Evolutionary conservation across 805 yeast species (phyloP).

Genomic region (Zygoascus ofunaensis): DNA sequence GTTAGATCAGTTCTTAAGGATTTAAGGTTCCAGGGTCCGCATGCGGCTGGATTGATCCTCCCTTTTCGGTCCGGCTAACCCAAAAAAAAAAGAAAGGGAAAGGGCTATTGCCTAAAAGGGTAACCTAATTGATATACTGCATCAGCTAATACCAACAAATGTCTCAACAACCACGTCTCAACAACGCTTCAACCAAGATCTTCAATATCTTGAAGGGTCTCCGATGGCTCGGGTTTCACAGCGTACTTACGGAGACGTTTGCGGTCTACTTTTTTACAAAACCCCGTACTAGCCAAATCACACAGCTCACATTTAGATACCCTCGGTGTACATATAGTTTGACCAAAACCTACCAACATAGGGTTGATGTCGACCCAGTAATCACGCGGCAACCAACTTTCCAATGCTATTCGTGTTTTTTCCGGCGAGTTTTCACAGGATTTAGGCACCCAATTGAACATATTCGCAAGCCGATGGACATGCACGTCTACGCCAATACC

Average conservation of each 20-base stretch:
- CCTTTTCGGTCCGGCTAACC: no score
- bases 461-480: constrained; percentile 65
- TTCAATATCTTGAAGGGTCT: no score
- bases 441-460: constrained; percentile 69
- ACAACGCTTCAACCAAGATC: no score
- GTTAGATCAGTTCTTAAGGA: no score
- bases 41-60: no score
- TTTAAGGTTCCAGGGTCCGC: no score
- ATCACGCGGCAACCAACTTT: constrained; percentile 63
- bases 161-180: no score
- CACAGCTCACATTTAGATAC: constrained; percentile 64
- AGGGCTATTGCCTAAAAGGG: no score
- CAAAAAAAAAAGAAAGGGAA: no score
- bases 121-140: no score
- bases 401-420: constrained; percentile 55
- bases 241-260: constrained; percentile 5
- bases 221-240: no score
- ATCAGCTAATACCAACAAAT: no score
- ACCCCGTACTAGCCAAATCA: constrained; percentile 38
- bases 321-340: constrained; percentile 69
- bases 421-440: constrained; percentile 54
- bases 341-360: constrained; percentile 87
- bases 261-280: constrained; percentile 35
- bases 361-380: constrained; percentile 85
- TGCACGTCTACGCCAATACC: constrained; percentile 97